Evolutionary conservation across 164 flowering plant genomes (phyloP).

Genomic region (Umbellularia californica): DNA sequence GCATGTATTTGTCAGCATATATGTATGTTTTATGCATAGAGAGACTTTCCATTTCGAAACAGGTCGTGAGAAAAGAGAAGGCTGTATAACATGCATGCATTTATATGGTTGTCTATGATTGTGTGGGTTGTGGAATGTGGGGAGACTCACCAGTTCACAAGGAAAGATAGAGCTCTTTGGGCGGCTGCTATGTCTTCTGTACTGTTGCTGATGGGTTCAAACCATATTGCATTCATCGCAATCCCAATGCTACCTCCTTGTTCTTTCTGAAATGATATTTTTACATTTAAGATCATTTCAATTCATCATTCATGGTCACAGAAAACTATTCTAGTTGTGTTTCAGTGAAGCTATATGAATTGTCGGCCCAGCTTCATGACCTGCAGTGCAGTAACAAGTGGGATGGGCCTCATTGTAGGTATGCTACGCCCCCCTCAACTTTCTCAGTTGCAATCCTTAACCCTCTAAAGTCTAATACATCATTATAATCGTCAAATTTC

Average conservation of each 20-base stretch:
- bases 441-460: too few species aligned
- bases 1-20: background rate
- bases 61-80: too few species aligned
- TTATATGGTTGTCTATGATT: background rate
- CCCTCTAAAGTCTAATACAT: too few species aligned
- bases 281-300: background rate
- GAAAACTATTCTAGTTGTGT: too few species aligned
- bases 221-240: slow-evolving; percentile 8
- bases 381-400: too few species aligned
- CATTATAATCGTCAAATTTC: too few species aligned
- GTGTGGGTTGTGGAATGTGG: background rate
- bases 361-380: too few species aligned
- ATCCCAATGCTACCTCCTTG: slow-evolving; percentile 16
- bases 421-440: too few species aligned
- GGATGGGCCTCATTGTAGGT: too few species aligned
- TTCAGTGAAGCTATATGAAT: too few species aligned
- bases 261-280: slow-evolving; percentile 3
- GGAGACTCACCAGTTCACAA: slow-evolving; percentile 5
- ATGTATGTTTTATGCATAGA: background rate
- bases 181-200: slow-evolving; percentile 10
- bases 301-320: background rate
- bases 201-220: slow-evolving; percentile 13
- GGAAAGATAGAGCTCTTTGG: slow-evolving; percentile 3
- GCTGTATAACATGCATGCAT: background rate
- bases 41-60: background rate